A percentile compares a stretch with the other conserved stretches of the same genome.
phyloP scores from a whole-genome alignment of 805 yeast genomes.

The Teunomyces stri region DNA sequence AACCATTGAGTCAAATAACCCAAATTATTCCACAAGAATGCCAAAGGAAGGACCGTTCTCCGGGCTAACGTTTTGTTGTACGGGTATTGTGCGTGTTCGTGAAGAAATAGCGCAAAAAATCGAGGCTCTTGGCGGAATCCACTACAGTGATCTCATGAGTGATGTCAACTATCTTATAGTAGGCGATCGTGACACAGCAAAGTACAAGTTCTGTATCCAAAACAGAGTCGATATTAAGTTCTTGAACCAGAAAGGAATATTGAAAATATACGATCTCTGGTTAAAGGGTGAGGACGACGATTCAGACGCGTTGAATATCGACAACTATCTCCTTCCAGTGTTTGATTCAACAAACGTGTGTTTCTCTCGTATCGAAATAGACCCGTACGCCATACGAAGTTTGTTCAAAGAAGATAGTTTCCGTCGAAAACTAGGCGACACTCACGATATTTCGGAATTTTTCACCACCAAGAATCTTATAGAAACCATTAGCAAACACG shows the following conservation, averaged over 20 bases:
- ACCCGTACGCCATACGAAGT: conserved; percentile 9
- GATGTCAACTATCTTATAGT: conserved; percentile 60
- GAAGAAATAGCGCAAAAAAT: conserved; percentile 46
- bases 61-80: conserved; percentile 55
- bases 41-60: conserved; percentile 35
- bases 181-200: conserved; percentile 56
- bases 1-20: not conserved
- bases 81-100: conserved; percentile 47
- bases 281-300: conserved; percentile 44
- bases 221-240: conserved; percentile 57
- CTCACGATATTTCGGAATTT: conserved; percentile 16
- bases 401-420: conserved; percentile 19
- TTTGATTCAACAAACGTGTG: conserved; percentile 48
- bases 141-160: conserved; percentile 56
- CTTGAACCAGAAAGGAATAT: conserved; percentile 46
- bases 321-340: conserved; percentile 33
- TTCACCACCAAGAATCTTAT: conserved; percentile 30
- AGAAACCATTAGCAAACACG: conserved; percentile 37
- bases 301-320: conserved; percentile 14
- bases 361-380: conserved; percentile 36
- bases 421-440: conserved; percentile 16
- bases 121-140: conserved; percentile 57
- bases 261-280: conserved; percentile 51
- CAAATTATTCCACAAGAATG: not conserved
- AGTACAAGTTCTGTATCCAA: conserved; percentile 50